Conservation (phyloP, 2,329 filamentous ascomycete species). For the Fusarium fracticaudum region DNA sequence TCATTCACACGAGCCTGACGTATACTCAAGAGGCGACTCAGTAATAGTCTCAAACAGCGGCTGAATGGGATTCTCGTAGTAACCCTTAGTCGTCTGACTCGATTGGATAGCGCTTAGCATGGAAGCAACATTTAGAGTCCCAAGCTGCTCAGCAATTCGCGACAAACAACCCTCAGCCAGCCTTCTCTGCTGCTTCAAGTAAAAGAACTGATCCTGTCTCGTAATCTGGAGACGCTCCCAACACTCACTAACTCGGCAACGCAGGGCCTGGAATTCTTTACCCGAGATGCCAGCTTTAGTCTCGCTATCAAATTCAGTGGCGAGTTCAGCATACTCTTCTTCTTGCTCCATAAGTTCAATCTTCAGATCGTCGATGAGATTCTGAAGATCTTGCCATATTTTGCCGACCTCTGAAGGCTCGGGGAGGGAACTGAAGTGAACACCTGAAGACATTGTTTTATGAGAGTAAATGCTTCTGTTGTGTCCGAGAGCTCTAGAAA, state of each 20-base stretch:
- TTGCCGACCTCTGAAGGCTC: neutral
- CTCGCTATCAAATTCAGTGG: too few relatives aligned
- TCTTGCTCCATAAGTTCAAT: neutral
- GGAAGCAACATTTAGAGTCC: neutral
- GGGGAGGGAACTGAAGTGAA: neutral
- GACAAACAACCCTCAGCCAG: neutral
- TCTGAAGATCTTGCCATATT: neutral
- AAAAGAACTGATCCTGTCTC: neutral
- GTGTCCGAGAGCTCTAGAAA: fast-evolving
- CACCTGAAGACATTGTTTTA: neutral
- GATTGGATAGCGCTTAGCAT: neutral
- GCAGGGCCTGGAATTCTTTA: too few relatives aligned
- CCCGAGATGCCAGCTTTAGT: too few relatives aligned
- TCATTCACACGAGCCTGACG: too few relatives aligned
- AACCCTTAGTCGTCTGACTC: fast-evolving
- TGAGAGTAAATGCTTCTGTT: too few relatives aligned
- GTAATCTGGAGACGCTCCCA: too few relatives aligned
- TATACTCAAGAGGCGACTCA: neutral
- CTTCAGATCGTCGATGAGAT: neutral
- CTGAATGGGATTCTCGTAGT: neutral
- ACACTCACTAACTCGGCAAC: too few relatives aligned
- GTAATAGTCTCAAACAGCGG: neutral
- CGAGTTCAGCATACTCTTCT: neutral
- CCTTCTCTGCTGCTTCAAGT: neutral
- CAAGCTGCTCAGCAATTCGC: neutral